A percentile compares a stretch with the other conserved stretches of the same genome.
Conservation (phyloP, 129 eudicot species). For the Dittrichia graveolens region DNA sequence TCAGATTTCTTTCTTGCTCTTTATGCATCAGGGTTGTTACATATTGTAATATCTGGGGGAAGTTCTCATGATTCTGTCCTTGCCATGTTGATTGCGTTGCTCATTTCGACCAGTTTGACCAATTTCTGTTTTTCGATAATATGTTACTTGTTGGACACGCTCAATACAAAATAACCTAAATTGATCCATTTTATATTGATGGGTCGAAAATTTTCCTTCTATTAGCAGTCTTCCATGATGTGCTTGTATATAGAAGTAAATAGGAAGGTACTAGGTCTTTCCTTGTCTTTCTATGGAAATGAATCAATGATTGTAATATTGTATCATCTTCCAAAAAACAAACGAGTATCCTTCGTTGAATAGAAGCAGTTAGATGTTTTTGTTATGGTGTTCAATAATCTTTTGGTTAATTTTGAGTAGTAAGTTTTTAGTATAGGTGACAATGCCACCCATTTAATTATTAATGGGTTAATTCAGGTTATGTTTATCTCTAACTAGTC, state of each 20-base stretch:
- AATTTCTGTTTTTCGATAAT: neutral
- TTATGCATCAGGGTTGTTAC: constrained; percentile 10
- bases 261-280: neutral
- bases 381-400: constrained; percentile 9
- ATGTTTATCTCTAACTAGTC: neutral
- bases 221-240: constrained; percentile 4
- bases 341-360: neutral
- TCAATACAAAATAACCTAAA: neutral
- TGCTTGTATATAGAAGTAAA: constrained; percentile 2
- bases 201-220: constrained; percentile 3
- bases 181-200: neutral
- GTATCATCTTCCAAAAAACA: constrained; percentile 8
- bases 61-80: neutral
- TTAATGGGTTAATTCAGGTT: neutral
- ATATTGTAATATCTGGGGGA: neutral
- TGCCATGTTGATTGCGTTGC: constrained; percentile 7
- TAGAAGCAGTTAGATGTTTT: neutral
- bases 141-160: neutral
- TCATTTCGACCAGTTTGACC: constrained; percentile 3
- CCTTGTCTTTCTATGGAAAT: neutral
- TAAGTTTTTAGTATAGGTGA: neutral
- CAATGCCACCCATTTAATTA: neutral
- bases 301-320: too few species aligned
- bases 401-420: neutral
- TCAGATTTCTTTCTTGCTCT: neutral